Percentiles rank a stretch among this genome's conserved stretches.
These are phyloP conservation scores for Pyricularia sp. DNA, from an alignment of 2,329 filamentous ascomycete species.

Conservation along the genomic window DNA sequence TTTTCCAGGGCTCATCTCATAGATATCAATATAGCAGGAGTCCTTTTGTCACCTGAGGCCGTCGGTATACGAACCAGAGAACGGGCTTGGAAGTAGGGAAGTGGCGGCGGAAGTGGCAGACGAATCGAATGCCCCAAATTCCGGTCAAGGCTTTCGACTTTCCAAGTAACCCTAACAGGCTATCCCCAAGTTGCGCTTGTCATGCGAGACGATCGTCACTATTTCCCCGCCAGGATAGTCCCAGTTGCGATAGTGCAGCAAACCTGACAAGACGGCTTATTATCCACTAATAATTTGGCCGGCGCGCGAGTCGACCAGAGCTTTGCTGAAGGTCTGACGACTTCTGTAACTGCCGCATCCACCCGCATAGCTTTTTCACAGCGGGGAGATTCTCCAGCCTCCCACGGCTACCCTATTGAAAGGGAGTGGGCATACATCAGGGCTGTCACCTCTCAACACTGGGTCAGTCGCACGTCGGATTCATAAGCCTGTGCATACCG, in stretches of 20 bases:
- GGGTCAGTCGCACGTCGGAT: not conserved
- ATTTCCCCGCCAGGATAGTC: slow-evolving; percentile 6
- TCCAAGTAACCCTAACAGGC: slow-evolving; percentile 1
- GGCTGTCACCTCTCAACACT: not conserved
- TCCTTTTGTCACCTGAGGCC: not conserved
- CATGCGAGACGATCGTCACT: slow-evolving; percentile 4
- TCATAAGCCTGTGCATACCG: not conserved
- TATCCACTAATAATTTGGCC: slow-evolving; percentile 5
- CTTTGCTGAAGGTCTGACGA: not conserved
- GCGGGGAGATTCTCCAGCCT: not conserved
- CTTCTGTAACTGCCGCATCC: not conserved
- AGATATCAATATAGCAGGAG: not conserved
- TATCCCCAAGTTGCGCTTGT: slow-evolving; percentile 4
- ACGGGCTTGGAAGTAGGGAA: not conserved
- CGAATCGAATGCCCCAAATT: slow-evolving; percentile 5
- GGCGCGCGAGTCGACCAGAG: slow-evolving; percentile 4
- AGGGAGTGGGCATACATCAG: not conserved
- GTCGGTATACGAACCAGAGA: not conserved
- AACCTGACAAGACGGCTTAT: slow-evolving; percentile 2
- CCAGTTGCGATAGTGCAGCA: slow-evolving; percentile 5
- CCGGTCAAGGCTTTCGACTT: not conserved
- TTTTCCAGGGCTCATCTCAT: not conserved
- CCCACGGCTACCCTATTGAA: not conserved
- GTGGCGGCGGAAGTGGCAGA: not conserved
- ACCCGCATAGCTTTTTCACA: not conserved